These are phyloP conservation scores for Fragilaria radians DNA, from an alignment of 108 stramenopile species.

Conservation along the genomic window DNA sequence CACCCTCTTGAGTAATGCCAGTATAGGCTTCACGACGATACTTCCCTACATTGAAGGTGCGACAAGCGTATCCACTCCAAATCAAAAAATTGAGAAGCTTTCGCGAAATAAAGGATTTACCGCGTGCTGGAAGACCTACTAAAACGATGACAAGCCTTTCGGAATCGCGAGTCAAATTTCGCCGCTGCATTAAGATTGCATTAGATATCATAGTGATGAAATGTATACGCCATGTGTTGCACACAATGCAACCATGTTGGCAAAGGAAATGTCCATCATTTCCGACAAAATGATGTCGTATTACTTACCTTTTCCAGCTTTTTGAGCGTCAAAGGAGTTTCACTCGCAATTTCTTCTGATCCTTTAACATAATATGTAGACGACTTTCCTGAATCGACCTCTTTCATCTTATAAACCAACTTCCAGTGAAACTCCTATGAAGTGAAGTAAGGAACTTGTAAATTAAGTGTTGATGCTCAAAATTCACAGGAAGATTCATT, in stretches of 20 bases:
- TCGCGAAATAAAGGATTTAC: slow-evolving; percentile 83
- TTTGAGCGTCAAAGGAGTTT: slow-evolving; percentile 51
- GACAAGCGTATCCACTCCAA: slow-evolving; percentile 70
- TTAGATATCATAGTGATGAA: too few relatives aligned
- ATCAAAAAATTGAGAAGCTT: slow-evolving; percentile 75
- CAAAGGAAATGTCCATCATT: too few relatives aligned
- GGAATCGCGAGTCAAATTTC: slow-evolving; percentile 58
- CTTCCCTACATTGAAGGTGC: slow-evolving; percentile 88
- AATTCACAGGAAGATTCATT: too few relatives aligned
- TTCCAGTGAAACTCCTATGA: too few relatives aligned
- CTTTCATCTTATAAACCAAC: too few relatives aligned
- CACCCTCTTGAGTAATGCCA: slow-evolving; percentile 12
- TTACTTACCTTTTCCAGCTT: slow-evolving; percentile 68
- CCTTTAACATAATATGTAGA: slow-evolving; percentile 72
- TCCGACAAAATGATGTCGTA: too few relatives aligned
- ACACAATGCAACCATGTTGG: too few relatives aligned
- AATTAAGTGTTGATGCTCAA: too few relatives aligned
- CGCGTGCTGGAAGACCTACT: slow-evolving; percentile 57
- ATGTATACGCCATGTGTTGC: too few relatives aligned
- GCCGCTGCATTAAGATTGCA: too few relatives aligned
- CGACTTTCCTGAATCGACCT: too few relatives aligned
- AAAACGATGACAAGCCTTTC: slow-evolving; percentile 53
- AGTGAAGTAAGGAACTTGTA: too few relatives aligned
- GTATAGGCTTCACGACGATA: slow-evolving; percentile 68
- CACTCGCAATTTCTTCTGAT: slow-evolving; percentile 56